Evolutionary conservation across 2,329 filamentous ascomycete genomes (phyloP).

Genomic region (Corinectria fuckeliana): DNA sequence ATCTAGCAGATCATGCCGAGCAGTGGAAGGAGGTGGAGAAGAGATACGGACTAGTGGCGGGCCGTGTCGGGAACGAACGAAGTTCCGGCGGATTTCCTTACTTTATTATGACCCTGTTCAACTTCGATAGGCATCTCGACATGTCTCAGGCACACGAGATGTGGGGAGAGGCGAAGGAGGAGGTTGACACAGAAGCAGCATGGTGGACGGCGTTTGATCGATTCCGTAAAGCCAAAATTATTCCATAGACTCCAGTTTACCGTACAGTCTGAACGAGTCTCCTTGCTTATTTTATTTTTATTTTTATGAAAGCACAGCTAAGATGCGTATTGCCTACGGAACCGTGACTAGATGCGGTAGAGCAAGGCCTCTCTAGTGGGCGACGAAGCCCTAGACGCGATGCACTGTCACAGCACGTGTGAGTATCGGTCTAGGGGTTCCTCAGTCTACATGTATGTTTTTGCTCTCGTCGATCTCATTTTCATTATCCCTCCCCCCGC

Average conservation of each 20-base stretch:
- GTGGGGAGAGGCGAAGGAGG: slow-evolving; percentile 40
- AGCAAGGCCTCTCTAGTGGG: no score
- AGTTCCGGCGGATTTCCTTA: slow-evolving; percentile 40
- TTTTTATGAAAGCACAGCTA: background rate
- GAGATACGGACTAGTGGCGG: slow-evolving; percentile 41
- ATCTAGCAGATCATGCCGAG: slow-evolving; percentile 40
- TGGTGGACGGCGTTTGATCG: slow-evolving; percentile 44
- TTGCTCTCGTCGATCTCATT: no score
- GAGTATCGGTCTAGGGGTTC: no score
- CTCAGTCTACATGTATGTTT: no score
- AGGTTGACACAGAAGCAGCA: slow-evolving; percentile 38
- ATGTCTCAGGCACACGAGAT: slow-evolving; percentile 41
- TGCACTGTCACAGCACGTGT: no score
- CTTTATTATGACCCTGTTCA: slow-evolving; percentile 44
- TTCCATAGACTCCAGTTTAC: slow-evolving; percentile 29
- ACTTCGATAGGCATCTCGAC: slow-evolving; percentile 45
- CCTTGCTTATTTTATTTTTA: background rate
- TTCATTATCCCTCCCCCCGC: background rate
- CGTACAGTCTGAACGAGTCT: no score
- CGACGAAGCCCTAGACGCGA: no score
- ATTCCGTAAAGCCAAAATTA: slow-evolving; percentile 42
- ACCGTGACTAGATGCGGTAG: no score
- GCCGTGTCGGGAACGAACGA: slow-evolving; percentile 41
- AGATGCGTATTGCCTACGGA: background rate
- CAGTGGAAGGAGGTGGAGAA: slow-evolving; percentile 43